Conservation (phyloP, 1,139 yeast genomes). For the Geotrichum carabidarum region DNA sequence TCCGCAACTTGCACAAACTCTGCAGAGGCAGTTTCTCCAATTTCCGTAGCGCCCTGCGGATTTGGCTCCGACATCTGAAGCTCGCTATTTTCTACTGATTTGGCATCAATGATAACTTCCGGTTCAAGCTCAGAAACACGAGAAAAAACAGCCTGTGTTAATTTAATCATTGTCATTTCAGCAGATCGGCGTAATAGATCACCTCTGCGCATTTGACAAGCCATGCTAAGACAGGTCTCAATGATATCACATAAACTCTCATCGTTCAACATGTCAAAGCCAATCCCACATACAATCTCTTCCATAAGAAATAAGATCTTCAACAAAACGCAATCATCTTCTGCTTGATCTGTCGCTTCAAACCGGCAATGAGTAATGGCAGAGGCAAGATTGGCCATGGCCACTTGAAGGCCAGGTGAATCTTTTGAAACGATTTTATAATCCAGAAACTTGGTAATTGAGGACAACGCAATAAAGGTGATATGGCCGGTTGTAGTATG, state of each 20-base stretch:
- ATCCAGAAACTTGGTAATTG: slow-evolving; percentile 65
- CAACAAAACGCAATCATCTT: slow-evolving; percentile 86
- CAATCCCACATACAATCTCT: slow-evolving; percentile 54
- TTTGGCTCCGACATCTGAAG: slow-evolving; percentile 17
- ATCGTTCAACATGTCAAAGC: slow-evolving; percentile 64
- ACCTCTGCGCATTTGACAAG: slow-evolving; percentile 87
- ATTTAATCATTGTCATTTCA: slow-evolving; percentile 71
- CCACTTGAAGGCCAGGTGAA: slow-evolving; percentile 46
- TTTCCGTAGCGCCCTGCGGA: slow-evolving; percentile 1
- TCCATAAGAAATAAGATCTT: slow-evolving; percentile 77
- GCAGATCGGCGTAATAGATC: slow-evolving; percentile 88
- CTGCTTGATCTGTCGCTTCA: slow-evolving; percentile 89
- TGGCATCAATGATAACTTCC: slow-evolving; percentile 32
- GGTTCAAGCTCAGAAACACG: slow-evolving; percentile 57
- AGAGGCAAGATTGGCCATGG: slow-evolving; percentile 56
- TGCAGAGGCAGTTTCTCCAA: not conserved
- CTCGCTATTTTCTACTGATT: slow-evolving; percentile 16
- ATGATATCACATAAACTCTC: slow-evolving; percentile 83
- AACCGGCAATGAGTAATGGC: slow-evolving; percentile 92
- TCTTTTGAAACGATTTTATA: slow-evolving; percentile 50
- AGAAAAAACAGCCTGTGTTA: slow-evolving; percentile 57
- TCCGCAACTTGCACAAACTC: slow-evolving; percentile 5
- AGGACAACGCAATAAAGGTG: slow-evolving; percentile 73
- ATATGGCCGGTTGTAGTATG: slow-evolving; percentile 81
- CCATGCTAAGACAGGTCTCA: slow-evolving; percentile 86